Conservation (phyloP, 2,329 filamentous ascomycete genomes). For the Fusarium sterilihyphosum region DNA sequence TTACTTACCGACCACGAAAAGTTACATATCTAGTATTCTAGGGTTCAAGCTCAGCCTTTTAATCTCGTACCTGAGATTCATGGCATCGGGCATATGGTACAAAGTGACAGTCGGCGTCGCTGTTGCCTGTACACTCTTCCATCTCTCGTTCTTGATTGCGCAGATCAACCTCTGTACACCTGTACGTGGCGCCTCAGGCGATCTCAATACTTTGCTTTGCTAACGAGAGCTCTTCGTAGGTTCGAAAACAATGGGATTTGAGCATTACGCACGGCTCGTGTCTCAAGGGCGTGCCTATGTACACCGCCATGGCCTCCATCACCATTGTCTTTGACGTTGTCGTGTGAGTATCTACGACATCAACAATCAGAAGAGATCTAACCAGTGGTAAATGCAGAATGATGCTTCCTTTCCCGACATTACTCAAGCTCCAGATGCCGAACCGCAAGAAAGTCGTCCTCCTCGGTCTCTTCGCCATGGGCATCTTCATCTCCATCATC, state of each 20-base stretch:
- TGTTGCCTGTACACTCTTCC: slow-evolving; percentile 49
- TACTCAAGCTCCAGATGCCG: slow-evolving; percentile 51
- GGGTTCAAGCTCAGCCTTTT: slow-evolving; percentile 59
- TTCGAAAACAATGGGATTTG: slow-evolving; percentile 54
- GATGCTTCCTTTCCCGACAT: slow-evolving; percentile 53
- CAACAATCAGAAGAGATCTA: accelerated
- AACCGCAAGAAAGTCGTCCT: slow-evolving; percentile 54
- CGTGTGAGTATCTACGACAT: slow-evolving; percentile 46
- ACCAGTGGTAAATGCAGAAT: slow-evolving; percentile 43
- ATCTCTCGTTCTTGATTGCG: slow-evolving; percentile 51
- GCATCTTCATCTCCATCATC: slow-evolving; percentile 61
- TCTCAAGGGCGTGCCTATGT: slow-evolving; percentile 53
- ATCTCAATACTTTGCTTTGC: neutral
- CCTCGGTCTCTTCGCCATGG: slow-evolving; percentile 56
- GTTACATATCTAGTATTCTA: slow-evolving; percentile 55
- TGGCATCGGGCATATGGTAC: slow-evolving; percentile 50
- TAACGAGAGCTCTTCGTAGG: neutral
- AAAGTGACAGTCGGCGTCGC: slow-evolving; percentile 48
- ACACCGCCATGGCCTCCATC: slow-evolving; percentile 53
- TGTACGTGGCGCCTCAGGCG: slow-evolving; percentile 14
- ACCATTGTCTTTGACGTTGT: slow-evolving; percentile 55
- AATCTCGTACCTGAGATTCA: slow-evolving; percentile 57
- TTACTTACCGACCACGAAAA: slow-evolving; percentile 17
- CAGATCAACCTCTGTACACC: slow-evolving; percentile 52
- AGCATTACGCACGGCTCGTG: slow-evolving; percentile 50